Percentiles rank a stretch among this genome's conserved stretches.
Conservation (phyloP, 164 flowering plant species). For the Kalanchoe fedtschenkoi region DNA sequence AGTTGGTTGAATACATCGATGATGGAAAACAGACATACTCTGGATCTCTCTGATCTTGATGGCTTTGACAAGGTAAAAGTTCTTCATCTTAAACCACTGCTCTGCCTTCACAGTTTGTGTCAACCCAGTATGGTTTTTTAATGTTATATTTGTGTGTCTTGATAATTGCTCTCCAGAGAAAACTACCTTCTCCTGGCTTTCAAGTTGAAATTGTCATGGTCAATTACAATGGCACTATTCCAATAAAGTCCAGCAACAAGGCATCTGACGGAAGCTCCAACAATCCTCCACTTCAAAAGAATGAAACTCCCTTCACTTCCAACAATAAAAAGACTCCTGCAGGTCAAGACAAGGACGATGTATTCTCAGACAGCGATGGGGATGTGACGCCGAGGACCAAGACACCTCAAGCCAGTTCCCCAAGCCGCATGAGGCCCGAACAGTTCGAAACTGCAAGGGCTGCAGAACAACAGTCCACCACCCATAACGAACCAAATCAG, state of each 20-base stretch:
- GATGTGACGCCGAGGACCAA: slow-evolving; percentile 43
- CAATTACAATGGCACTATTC: slow-evolving; percentile 45
- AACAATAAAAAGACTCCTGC: slow-evolving; percentile 21
- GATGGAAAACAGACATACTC: slow-evolving; percentile 67
- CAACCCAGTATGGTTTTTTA: neutral
- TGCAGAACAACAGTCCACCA: slow-evolving; percentile 21
- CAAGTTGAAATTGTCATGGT: slow-evolving; percentile 83
- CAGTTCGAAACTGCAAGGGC: slow-evolving; percentile 24
- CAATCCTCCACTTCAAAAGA: slow-evolving; percentile 12
- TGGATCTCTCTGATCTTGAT: slow-evolving; percentile 68
- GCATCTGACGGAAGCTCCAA: slow-evolving; percentile 23
- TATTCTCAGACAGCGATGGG: slow-evolving; percentile 77
- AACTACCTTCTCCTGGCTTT: slow-evolving; percentile 89
- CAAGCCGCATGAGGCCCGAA: slow-evolving; percentile 11
- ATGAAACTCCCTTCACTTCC: slow-evolving; percentile 13
- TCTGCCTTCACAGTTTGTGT: neutral
- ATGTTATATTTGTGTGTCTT: slow-evolving; percentile 1
- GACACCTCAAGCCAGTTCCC: slow-evolving; percentile 20
- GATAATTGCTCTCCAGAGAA: slow-evolving; percentile 47
- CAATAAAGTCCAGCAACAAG: slow-evolving; percentile 22
- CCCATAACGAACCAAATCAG: slow-evolving; percentile 5
- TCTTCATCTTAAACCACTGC: neutral
- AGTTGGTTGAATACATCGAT: slow-evolving; percentile 98
- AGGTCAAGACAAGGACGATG: slow-evolving; percentile 61
- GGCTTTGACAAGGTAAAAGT: slow-evolving; percentile 82